Conservation (phyloP, 176 grass and related monocot species). For the Eragrostis nindensis region DNA sequence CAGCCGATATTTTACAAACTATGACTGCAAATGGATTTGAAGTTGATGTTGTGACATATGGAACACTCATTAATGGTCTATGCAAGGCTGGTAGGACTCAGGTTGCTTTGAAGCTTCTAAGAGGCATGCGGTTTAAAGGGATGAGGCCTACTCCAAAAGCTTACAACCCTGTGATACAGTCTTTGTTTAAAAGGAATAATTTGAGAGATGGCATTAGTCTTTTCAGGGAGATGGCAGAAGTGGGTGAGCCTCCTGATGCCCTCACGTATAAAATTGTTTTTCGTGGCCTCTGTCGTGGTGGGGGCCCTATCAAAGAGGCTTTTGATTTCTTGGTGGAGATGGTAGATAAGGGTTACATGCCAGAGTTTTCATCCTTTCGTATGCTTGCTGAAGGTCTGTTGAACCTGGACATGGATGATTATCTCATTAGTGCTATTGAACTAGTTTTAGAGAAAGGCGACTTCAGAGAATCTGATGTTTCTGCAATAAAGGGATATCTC, state of each 20-base stretch:
- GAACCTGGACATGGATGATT: slow-evolving; percentile 79
- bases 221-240: slow-evolving; percentile 80
- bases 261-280: slow-evolving; percentile 84
- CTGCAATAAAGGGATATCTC: slow-evolving; percentile 81
- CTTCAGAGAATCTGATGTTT: slow-evolving; percentile 62
- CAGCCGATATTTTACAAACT: slow-evolving; percentile 73
- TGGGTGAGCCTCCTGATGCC: slow-evolving; percentile 79
- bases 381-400: slow-evolving; percentile 87
- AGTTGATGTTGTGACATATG: slow-evolving; percentile 80
- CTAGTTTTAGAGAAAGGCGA: slow-evolving; percentile 66
- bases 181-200: slow-evolving; percentile 67
- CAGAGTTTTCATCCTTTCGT: slow-evolving; percentile 74
- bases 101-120: slow-evolving; percentile 81
- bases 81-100: slow-evolving; percentile 86
- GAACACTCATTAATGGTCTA: slow-evolving; percentile 73
- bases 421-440: slow-evolving; percentile 60
- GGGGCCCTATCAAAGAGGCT: slow-evolving; percentile 81
- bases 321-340: slow-evolving; percentile 89
- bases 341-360: slow-evolving; percentile 70
- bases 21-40: slow-evolving; percentile 86
- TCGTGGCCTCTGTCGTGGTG: slow-evolving; percentile 70
- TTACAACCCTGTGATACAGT: slow-evolving; percentile 77
- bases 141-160: slow-evolving; percentile 74
- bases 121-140: slow-evolving; percentile 76
- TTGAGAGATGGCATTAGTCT: slow-evolving; percentile 69